phyloP scores from a whole-genome alignment of 331 rosid genomes.

The Stylosanthes scabra region DNA sequence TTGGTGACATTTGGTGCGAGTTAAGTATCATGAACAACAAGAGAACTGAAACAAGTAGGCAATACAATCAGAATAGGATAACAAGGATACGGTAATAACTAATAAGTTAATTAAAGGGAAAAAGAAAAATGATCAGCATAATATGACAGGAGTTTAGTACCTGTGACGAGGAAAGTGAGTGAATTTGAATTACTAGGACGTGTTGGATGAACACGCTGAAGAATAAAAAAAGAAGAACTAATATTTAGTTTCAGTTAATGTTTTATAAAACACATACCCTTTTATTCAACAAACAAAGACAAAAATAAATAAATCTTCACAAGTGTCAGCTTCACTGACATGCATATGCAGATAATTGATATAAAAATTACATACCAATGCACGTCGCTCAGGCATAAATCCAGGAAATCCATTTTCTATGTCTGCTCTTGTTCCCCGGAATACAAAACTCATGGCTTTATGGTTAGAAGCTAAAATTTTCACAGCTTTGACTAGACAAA shows the following conservation, averaged over 20 bases:
- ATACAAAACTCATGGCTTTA: slow-evolving; percentile 85
- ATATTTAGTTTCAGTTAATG: slow-evolving; percentile 24
- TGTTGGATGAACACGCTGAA: slow-evolving; percentile 83
- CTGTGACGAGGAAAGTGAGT: slow-evolving; percentile 94
- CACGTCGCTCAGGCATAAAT: slow-evolving; percentile 79
- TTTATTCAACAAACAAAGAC: slow-evolving; percentile 20
- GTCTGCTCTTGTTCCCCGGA: slow-evolving; percentile 90
- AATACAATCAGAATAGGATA: not conserved
- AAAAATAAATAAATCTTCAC: not conserved
- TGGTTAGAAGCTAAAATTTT: slow-evolving; percentile 32
- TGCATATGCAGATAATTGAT: not conserved
- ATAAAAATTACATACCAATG: slow-evolving; percentile 60
- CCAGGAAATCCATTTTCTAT: slow-evolving; percentile 87
- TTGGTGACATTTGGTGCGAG: slow-evolving; percentile 86
- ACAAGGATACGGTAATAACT: slow-evolving; percentile 1
- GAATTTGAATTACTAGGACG: slow-evolving; percentile 90
- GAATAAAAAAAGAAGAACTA: slow-evolving; percentile 30
- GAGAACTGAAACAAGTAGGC: slow-evolving; percentile 56
- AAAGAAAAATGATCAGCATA: slow-evolving; percentile 19
- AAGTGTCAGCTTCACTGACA: slow-evolving; percentile 18
- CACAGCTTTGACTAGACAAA: slow-evolving; percentile 31
- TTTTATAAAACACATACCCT: not conserved
- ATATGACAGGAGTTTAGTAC: slow-evolving; percentile 41
- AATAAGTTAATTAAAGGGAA: not conserved
- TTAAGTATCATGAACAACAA: slow-evolving; percentile 77